Evolutionary conservation across 176 grass and related monocot species (phyloP).

Genomic region (Luzula sylvatica): DNA sequence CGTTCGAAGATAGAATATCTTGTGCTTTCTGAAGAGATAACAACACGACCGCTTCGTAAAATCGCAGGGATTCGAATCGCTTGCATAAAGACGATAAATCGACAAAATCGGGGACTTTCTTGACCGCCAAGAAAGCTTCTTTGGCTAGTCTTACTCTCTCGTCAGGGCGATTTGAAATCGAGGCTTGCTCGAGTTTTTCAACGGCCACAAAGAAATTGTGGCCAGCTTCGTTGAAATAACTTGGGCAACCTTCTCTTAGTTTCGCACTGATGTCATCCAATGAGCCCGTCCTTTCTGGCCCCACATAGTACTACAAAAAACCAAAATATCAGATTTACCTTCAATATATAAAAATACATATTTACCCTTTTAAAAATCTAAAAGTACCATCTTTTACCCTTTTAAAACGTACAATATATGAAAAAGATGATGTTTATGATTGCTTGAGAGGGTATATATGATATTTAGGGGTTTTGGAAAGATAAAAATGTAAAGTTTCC

Average conservation of each 20-base stretch:
- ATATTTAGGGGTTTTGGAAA: neutral
- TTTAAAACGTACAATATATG: too few relatives aligned
- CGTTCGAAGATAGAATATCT: slow-evolving; percentile 61
- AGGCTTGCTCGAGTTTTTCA: slow-evolving; percentile 83
- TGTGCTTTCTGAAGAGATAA: slow-evolving; percentile 87
- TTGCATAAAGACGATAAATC: slow-evolving; percentile 91
- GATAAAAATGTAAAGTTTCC: neutral
- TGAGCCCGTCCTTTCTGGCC: slow-evolving; percentile 71
- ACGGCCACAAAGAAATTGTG: slow-evolving; percentile 93
- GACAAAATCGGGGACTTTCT: slow-evolving; percentile 68
- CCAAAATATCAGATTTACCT: slow-evolving; percentile 1
- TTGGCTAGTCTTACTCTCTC: slow-evolving; percentile 73
- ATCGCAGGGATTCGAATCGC: slow-evolving; percentile 93
- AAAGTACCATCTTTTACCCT: too few relatives aligned
- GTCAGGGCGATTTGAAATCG: slow-evolving; percentile 39
- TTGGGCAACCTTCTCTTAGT: slow-evolving; percentile 82
- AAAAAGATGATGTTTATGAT: slow-evolving; percentile 8
- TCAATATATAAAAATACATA: too few relatives aligned
- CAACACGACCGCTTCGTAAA: slow-evolving; percentile 82
- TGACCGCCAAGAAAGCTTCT: slow-evolving; percentile 81
- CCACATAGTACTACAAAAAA: slow-evolving; percentile 81
- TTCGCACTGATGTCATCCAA: slow-evolving; percentile 89
- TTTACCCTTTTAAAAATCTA: too few relatives aligned
- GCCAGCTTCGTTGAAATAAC: slow-evolving; percentile 92
- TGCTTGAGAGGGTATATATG: neutral